Evolutionary conservation across 768 basidiomycete genomes (phyloP).

Genomic region (Pholiota microspora): DNA sequence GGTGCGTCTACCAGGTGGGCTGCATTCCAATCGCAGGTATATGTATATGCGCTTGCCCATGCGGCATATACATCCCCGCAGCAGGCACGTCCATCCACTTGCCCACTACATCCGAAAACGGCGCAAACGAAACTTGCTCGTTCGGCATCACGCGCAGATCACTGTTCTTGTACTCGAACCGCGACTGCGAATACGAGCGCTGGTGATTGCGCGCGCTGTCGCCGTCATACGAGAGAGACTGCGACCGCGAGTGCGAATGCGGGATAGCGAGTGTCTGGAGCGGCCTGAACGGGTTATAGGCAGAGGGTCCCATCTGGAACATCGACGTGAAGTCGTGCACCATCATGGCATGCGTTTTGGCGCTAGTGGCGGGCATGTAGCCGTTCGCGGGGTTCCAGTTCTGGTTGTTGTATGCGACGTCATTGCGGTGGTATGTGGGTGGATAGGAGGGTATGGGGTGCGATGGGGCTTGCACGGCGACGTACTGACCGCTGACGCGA

Average conservation of each 20-base stretch:
- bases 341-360: conserved; percentile 38
- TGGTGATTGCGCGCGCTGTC: conserved; percentile 49
- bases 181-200: conserved; percentile 60
- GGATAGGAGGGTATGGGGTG: conserved; percentile 37
- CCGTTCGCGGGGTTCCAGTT: conserved; percentile 36
- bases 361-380: conserved; percentile 24
- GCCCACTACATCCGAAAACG: conserved; percentile 24
- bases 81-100: conserved; percentile 15
- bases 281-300: conserved; percentile 38
- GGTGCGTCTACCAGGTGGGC: conserved; percentile 32
- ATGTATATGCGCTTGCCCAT: conserved; percentile 42
- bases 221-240: conserved; percentile 53
- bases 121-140: conserved; percentile 36
- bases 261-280: conserved; percentile 33
- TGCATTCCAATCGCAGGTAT: conserved; percentile 43
- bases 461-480: conserved; percentile 58
- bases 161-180: conserved; percentile 50
- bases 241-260: conserved; percentile 58
- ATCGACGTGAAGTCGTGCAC: conserved; percentile 34
- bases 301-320: conserved; percentile 28
- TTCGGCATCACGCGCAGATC: conserved; percentile 43
- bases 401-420: conserved; percentile 35
- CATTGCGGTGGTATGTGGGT: conserved; percentile 30
- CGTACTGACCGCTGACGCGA: conserved; percentile 55
- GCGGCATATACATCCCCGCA: conserved; percentile 40